A percentile compares a stretch with the other conserved stretches of the same genome.
These are phyloP conservation scores for Picochlorum sp. DNA, from an alignment of 139 green algal species.

Conservation along the genomic window DNA sequence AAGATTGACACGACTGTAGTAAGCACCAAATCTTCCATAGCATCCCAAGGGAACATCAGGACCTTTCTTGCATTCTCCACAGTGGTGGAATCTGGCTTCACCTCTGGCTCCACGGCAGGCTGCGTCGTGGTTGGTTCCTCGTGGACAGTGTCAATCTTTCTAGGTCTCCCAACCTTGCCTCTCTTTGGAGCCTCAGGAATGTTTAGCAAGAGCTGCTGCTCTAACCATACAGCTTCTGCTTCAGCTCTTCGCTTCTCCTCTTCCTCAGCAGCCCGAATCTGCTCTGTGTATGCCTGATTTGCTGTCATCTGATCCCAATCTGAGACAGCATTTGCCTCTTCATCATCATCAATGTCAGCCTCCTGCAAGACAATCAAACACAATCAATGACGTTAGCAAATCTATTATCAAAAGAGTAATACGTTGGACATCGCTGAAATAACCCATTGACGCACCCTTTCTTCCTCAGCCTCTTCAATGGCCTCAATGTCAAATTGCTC, in stretches of 20 bases:
- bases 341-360: conserved; percentile 46
- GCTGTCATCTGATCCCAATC: conserved; percentile 60
- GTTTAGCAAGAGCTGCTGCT: neutral
- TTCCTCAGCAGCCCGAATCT: conserved; percentile 15
- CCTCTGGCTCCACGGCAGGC: neutral
- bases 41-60: neutral
- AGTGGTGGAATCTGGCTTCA: neutral
- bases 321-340: conserved; percentile 33
- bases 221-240: conserved; percentile 2
- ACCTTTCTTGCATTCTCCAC: neutral
- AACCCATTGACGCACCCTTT: conserved; percentile 13
- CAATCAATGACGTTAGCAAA: conserved; percentile 3
- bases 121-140: neutral
- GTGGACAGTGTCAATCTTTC: neutral
- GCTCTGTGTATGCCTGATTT: conserved; percentile 31
- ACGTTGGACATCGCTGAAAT: neutral
- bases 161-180: neutral
- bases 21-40: conserved; percentile 19
- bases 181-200: neutral
- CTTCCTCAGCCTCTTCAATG: conserved; percentile 44
- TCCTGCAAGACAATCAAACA: conserved; percentile 11
- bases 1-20: conserved; percentile 4
- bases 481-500: conserved; percentile 29
- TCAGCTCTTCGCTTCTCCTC: neutral
- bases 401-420: neutral